Base-by-base conservation (phyloP, 208 protist species). In the Crithidia mellificae region DNA sequence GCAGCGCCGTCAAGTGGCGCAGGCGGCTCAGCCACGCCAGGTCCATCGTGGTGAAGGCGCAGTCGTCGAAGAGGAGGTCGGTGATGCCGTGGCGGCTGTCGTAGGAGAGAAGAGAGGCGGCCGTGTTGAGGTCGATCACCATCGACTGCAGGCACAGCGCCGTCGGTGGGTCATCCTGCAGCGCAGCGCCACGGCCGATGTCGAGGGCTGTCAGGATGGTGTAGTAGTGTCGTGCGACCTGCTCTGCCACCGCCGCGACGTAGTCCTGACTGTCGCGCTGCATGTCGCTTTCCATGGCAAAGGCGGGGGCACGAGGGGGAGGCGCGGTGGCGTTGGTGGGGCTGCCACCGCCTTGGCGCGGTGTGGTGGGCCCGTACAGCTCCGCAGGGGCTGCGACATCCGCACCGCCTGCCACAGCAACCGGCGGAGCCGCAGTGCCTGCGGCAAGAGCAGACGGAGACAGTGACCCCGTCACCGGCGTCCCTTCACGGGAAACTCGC, bases 1-100 rank as follows among this genome's bases (percentile, higher is more conserved):
- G 75, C 25, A 80, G 41, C 47, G 65, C 55, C 17, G 47, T 52
- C 53, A 80, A 24, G 27, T 36, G 20, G 12, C 29, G 41, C 25
- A 80, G 51, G 9, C 58, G 62, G 19, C 43, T 12, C 22, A 80
- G 46, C 75, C 75, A 80, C 17, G 62, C 49, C 22, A 67, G 67
- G 36, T 72, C 68, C 27, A 67, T 55, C 38, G 46, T 56, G 15
- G 57, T 25, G 61, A 80, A 80, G 47, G 53, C 62, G 65, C 75
- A 80, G 52, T 80, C 65, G 39, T 80, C 75, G 50, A 80, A 80
- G 19, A 80, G 52, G 17, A 80, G 51, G 47, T 80, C 75, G 0
- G 46, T n/a, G 11, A 80, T 43, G 2, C 34, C 54, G 38, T 62
- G 51, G 20, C 54, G 56, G 38, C 50, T 62, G 64, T 73, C 57